A percentile compares a stretch with the other conserved stretches of the same genome.
phyloP scores from a whole-genome alignment of 805 yeast genomes.

The Pichia ethanolica region DNA sequence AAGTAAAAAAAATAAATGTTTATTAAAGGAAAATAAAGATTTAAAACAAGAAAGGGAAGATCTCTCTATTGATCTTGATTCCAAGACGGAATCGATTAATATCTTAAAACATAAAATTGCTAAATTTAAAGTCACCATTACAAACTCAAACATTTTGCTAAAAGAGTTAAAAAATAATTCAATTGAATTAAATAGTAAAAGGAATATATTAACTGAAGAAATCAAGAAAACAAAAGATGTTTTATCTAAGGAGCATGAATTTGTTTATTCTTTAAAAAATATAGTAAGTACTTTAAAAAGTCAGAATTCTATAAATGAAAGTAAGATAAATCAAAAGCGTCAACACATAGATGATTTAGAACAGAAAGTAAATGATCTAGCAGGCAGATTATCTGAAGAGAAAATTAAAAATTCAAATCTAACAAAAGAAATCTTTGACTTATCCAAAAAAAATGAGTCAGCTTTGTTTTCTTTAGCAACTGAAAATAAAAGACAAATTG shows the following conservation, averaged over 20 bases:
- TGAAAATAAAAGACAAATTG: not conserved
- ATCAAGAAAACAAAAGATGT: constrained; percentile 7
- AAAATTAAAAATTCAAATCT: constrained; percentile 31
- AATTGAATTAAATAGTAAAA: not conserved
- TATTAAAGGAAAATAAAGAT: constrained; percentile 8
- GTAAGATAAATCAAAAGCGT: constrained; percentile 8
- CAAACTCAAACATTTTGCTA: constrained; percentile 1
- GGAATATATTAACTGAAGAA: constrained; percentile 7
- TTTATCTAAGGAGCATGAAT: constrained; percentile 5
- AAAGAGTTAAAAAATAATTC: constrained; percentile 6
- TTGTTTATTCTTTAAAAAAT: constrained; percentile 8
- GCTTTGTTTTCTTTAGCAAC: constrained; percentile 8
- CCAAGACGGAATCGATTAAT: constrained; percentile 3
- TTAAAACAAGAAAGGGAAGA: constrained; percentile 6
- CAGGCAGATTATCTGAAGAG: constrained; percentile 42
- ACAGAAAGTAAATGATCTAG: constrained; percentile 33
- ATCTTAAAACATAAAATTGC: constrained; percentile 8
- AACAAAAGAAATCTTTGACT: constrained; percentile 15
- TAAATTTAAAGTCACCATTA: constrained; percentile 5
- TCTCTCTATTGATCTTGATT: constrained; percentile 4
- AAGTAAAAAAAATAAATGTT: constrained; percentile 6
- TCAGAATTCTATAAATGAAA: constrained; percentile 8
- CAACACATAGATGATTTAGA: constrained; percentile 28
- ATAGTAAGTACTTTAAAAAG: constrained; percentile 14
- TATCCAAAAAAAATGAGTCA: constrained; percentile 8